A percentile compares a stretch with the other conserved stretches of the same genome.
Conservation (phyloP, 106 monocot species). For the Acanthochlamys bracteata region DNA sequence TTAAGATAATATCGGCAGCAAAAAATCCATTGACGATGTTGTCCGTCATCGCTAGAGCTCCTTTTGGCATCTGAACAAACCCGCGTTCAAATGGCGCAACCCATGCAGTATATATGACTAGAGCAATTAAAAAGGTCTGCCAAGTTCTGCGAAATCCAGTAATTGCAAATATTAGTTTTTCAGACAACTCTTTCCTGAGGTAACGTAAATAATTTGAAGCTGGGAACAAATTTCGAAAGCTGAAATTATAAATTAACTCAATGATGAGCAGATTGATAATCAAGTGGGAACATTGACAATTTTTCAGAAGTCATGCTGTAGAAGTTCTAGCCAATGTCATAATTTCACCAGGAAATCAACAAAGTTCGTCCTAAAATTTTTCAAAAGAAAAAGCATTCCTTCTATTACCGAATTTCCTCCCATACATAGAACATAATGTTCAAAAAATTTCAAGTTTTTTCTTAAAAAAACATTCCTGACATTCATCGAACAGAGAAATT, state of each 20-base stretch:
- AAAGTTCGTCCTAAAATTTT: neutral
- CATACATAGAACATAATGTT: neutral
- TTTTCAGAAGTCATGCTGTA: too few relatives aligned
- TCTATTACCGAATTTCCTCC: too few relatives aligned
- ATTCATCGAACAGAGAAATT: neutral
- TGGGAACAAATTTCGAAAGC: too few relatives aligned
- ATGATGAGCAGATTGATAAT: too few relatives aligned
- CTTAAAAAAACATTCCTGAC: neutral
- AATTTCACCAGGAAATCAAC: neutral
- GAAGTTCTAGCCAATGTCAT: too few relatives aligned
- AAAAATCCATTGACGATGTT: constrained; percentile 42
- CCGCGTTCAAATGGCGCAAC: constrained; percentile 39
- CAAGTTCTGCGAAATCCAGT: constrained; percentile 31
- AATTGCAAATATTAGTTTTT: too few relatives aligned
- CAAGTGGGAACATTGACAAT: too few relatives aligned
- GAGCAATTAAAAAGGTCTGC: constrained; percentile 25
- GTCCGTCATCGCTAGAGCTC: constrained; percentile 27
- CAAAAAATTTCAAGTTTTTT: too few relatives aligned
- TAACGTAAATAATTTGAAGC: too few relatives aligned
- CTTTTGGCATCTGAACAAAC: constrained; percentile 20
- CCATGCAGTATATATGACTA: constrained; percentile 44
- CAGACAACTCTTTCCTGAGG: too few relatives aligned
- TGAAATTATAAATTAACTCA: too few relatives aligned
- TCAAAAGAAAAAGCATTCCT: neutral
- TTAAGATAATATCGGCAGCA: too few relatives aligned